Base-by-base conservation (phyloP, 164 flowering plant species). In the Aristolochia fimbriata region DNA sequence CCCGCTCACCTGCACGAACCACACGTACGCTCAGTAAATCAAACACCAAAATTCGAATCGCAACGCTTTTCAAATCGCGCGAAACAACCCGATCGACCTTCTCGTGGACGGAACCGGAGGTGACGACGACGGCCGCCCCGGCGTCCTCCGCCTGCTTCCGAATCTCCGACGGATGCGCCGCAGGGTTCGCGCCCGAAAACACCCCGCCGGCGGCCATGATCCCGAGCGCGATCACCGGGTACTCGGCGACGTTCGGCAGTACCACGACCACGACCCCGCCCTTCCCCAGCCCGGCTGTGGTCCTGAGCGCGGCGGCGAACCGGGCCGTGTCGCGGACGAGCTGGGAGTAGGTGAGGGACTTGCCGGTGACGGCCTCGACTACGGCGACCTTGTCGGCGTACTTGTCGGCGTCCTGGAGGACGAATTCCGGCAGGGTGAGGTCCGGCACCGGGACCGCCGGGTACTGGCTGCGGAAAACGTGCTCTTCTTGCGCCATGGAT, bases 141-240 rank as follows among this genome's bases (percentile, higher is more conserved):
- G 96, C 78, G 43, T 68, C 79, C 60, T 88, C 83, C 11, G 72
- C 96, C 63, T 94, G 99, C 67, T 84, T 94, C 77, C 70, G 76
- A 43, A 94, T 81, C 62, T 94, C 97, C 0, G 91, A 85, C 2
- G 68, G 67, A 72, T 86, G 96, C 0, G 80, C 72, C 0, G 73
- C 57, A 0, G 99, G 99, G 65, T 94, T 94, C 1, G 84, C 88
- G 9, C 97, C 96, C 0, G 99, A 91, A 64, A 94, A 91, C 6
- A 94, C 86, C 12, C 95, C 93, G 6, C 99, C 96, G 13, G 97
- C 83, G 4, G 89, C 78, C 97, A 94, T 94, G 23, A 94, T 87
- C 23, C 97, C 99, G 0, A 94, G 78, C 22, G 88, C 90, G 24
- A 94, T 70, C 46, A 81, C 73, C 17, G 79, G 80, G 62, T 94